These are phyloP conservation scores for Geranomyces variabilis DNA, from an alignment of 192 early-diverging fungal species.

Conservation along the genomic window DNA sequence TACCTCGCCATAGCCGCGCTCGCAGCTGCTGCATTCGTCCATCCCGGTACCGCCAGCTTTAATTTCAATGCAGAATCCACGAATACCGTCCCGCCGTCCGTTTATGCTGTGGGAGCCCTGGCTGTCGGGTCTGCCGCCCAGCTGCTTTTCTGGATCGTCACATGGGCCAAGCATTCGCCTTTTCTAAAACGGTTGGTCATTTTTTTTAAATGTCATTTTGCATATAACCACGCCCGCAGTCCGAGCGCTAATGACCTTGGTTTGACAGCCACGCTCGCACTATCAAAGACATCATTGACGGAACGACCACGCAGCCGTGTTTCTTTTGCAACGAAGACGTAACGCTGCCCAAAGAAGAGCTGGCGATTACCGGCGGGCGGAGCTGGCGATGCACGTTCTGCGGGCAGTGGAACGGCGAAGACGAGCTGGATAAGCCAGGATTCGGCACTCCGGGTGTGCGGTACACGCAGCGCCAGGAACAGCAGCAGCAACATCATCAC, in stretches of 20 bases:
- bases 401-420: constrained; percentile 14
- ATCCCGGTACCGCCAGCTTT: too few relatives aligned
- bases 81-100: too few relatives aligned
- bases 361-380: not conserved
- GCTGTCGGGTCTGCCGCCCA: too few relatives aligned
- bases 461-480: not conserved
- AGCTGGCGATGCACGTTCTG: constrained; percentile 23
- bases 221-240: too few relatives aligned
- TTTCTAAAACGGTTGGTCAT: not conserved
- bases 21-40: not conserved
- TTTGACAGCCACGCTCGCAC: not conserved
- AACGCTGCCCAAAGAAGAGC: constrained; percentile 7
- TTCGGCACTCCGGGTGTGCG: not conserved
- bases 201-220: not conserved
- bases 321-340: constrained; percentile 25
- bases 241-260: not conserved
- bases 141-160: too few relatives aligned
- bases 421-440: constrained; percentile 7
- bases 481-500: not conserved
- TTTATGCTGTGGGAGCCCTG: too few relatives aligned
- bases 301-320: constrained; percentile 5
- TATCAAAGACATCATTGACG: not conserved
- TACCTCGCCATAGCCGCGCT: not conserved
- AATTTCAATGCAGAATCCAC: too few relatives aligned
- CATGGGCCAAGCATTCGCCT: not conserved